A percentile compares a stretch with the other conserved stretches of the same genome.
phyloP scores from a whole-genome alignment of 306 rosid species.

The Cucurbita pepo region DNA sequence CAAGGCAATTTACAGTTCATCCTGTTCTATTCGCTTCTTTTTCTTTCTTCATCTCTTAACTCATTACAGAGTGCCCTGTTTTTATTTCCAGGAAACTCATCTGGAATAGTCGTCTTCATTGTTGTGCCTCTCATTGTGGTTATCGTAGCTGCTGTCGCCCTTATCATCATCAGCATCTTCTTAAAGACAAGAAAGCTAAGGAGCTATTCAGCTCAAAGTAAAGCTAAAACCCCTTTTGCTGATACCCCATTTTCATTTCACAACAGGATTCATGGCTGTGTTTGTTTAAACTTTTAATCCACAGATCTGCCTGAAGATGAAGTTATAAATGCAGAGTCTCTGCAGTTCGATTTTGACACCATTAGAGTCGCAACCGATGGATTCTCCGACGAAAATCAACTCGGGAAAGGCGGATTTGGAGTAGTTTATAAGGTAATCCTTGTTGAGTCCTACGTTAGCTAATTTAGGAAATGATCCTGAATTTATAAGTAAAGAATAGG shows the following conservation, averaged over 20 bases:
- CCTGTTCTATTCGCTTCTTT: too few species aligned
- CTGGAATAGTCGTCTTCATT: neutral
- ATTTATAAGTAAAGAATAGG: too few species aligned
- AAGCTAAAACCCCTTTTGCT: neutral
- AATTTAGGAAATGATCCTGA: too few species aligned
- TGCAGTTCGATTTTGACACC: neutral
- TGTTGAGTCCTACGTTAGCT: too few species aligned
- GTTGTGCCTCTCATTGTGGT: neutral
- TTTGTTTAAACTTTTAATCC: neutral
- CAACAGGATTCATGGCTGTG: neutral
- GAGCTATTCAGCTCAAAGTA: neutral
- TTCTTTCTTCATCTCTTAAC: too few species aligned
- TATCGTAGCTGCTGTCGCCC: neutral
- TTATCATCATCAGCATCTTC: neutral
- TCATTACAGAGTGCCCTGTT: neutral
- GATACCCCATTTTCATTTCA: neutral
- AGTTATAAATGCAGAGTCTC: neutral
- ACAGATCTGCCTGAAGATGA: neutral
- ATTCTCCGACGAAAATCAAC: neutral
- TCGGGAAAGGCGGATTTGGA: conserved; percentile 6
- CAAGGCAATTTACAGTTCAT: neutral
- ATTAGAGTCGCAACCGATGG: neutral
- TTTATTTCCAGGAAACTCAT: neutral
- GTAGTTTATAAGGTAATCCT: neutral
- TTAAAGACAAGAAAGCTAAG: neutral